Conservation (phyloP, 768 basidiomycete genomes). For the Gloeophyllum trabeum region DNA sequence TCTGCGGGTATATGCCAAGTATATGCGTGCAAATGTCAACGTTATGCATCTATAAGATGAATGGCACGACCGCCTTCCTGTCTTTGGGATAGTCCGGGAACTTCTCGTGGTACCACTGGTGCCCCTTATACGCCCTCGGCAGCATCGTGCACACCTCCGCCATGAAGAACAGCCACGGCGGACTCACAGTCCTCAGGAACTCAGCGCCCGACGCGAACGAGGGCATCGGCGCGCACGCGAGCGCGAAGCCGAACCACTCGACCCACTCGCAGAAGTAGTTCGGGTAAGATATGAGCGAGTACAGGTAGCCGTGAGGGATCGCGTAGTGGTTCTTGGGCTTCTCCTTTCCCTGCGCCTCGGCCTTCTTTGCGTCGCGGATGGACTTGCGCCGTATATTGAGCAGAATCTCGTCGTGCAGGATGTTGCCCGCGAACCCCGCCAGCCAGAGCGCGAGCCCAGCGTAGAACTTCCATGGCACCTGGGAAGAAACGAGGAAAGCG, state of each 20-base stretch:
- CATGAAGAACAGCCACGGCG: slow-evolving; percentile 74
- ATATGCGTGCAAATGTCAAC: no score
- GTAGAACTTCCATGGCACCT: slow-evolving; percentile 40
- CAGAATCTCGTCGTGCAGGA: slow-evolving; percentile 86
- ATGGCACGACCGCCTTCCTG: slow-evolving; percentile 73
- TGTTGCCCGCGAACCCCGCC: slow-evolving; percentile 65
- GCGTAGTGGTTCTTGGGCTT: slow-evolving; percentile 47
- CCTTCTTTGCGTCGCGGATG: slow-evolving; percentile 18
- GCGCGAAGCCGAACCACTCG: slow-evolving; percentile 84
- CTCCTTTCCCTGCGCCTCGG: slow-evolving; percentile 22
- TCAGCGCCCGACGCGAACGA: slow-evolving; percentile 18
- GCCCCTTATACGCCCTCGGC: slow-evolving; percentile 72
- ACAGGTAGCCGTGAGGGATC: slow-evolving; percentile 73
- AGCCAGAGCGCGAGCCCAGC: slow-evolving; percentile 57
- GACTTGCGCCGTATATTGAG: slow-evolving; percentile 69
- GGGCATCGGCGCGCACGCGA: slow-evolving; percentile 53
- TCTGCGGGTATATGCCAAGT: no score
- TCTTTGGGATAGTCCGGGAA: slow-evolving; percentile 76
- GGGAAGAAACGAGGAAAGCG: slow-evolving; percentile 25
- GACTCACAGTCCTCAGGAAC: slow-evolving; percentile 33
- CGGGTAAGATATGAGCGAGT: slow-evolving; percentile 74
- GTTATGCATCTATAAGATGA: slow-evolving; percentile 33
- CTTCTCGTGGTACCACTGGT: slow-evolving; percentile 72
- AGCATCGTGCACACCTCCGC: slow-evolving; percentile 71
- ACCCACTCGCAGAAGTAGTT: slow-evolving; percentile 95